phyloP scores from a whole-genome alignment of 768 basidiomycete genomes.

The Lactarius pseudohatsudake region DNA sequence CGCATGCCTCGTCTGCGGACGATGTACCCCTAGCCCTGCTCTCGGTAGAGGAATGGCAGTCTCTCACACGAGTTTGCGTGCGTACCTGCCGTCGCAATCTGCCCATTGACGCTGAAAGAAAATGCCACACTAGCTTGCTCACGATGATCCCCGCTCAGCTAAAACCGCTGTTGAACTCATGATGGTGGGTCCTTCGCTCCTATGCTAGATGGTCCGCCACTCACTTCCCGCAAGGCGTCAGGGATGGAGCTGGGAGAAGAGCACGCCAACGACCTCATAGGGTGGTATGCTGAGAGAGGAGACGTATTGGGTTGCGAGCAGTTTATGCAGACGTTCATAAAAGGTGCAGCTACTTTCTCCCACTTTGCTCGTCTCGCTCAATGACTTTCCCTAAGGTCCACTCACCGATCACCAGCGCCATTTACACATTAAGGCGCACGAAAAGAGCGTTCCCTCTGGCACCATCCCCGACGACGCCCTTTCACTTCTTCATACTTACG shows the following conservation, averaged over 20 bases:
- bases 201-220: background rate
- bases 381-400: constrained; percentile 26
- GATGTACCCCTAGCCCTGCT: constrained; percentile 39
- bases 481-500: constrained; percentile 68
- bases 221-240: constrained; percentile 7
- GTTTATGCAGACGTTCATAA: constrained; percentile 41
- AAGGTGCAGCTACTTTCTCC: constrained; percentile 39
- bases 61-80: constrained; percentile 53
- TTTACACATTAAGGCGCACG: constrained; percentile 68
- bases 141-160: constrained; percentile 49
- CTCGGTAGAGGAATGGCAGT: constrained; percentile 44
- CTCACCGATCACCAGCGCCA: constrained; percentile 63
- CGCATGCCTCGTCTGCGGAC: background rate
- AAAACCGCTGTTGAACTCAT: constrained; percentile 55
- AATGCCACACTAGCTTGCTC: constrained; percentile 42
- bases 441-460: constrained; percentile 48
- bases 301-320: constrained; percentile 40
- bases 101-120: background rate
- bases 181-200: constrained; percentile 37
- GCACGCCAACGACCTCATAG: constrained; percentile 34
- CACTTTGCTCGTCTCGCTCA: constrained; percentile 9
- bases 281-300: constrained; percentile 18
- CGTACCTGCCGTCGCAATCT: constrained; percentile 46
- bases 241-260: constrained; percentile 29
- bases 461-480: constrained; percentile 64